Percentiles rank a stretch among this genome's conserved stretches.
phyloP scores from a whole-genome alignment of 352 stramenopile species.

The Phytophthora sansomeana region DNA sequence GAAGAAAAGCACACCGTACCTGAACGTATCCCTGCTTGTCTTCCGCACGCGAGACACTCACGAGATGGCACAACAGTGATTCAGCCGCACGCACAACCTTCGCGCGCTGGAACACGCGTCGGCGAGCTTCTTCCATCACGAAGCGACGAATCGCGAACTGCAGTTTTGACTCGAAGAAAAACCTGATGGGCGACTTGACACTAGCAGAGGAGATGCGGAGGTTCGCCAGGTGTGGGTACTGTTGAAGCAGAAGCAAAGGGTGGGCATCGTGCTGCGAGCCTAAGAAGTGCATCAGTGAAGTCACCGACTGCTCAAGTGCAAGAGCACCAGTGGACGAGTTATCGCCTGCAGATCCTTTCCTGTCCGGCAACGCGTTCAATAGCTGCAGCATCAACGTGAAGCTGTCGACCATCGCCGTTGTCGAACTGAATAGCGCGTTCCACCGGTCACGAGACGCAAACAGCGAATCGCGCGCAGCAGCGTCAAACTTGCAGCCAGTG shows the following conservation, averaged over 20 bases:
- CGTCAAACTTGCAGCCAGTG: slow-evolving; percentile 52
- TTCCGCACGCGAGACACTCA: slow-evolving; percentile 63
- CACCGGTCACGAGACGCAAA: slow-evolving; percentile 57
- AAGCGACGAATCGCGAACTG: slow-evolving; percentile 72
- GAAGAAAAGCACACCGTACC: slow-evolving; percentile 43
- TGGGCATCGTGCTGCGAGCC: slow-evolving; percentile 39
- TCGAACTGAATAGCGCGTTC: slow-evolving; percentile 47
- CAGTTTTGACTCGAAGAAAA: slow-evolving; percentile 56
- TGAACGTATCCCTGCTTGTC: slow-evolving; percentile 75
- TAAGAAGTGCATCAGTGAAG: slow-evolving; percentile 45
- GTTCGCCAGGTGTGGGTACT: slow-evolving; percentile 61
- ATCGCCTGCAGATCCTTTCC: slow-evolving; percentile 37
- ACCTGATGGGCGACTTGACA: slow-evolving; percentile 56
- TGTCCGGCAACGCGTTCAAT: slow-evolving; percentile 54
- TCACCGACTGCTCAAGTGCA: slow-evolving; percentile 54
- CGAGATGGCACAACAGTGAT: slow-evolving; percentile 66
- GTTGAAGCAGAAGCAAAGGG: slow-evolving; percentile 57
- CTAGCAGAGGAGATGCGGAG: slow-evolving; percentile 50
- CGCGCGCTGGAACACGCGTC: slow-evolving; percentile 50
- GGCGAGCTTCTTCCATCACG: slow-evolving; percentile 57
- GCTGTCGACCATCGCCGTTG: slow-evolving; percentile 54
- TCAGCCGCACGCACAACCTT: slow-evolving; percentile 62
- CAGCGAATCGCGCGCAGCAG: slow-evolving; percentile 37
- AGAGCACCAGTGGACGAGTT: slow-evolving; percentile 36
- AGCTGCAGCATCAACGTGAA: slow-evolving; percentile 65